phyloP scores from a whole-genome alignment of 148 eudicot genomes.

The Spergularia bocconei region DNA sequence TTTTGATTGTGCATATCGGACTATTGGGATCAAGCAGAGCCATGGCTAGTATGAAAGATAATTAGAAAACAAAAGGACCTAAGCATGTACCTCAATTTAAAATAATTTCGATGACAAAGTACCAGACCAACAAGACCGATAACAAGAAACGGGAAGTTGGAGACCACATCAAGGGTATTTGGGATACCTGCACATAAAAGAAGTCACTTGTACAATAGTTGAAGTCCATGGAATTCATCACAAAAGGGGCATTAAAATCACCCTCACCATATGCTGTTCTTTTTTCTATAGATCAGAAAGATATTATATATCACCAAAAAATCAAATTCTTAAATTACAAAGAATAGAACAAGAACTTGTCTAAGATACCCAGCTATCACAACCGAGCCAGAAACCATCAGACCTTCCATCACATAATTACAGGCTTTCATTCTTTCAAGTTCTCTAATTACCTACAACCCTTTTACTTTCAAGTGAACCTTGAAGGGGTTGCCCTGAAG shows the following conservation, averaged over 20 bases:
- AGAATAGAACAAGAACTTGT: no score
- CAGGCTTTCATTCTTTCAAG: no score
- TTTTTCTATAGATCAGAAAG: no score
- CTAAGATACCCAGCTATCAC: no score
- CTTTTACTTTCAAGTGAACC: no score
- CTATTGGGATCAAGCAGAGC: no score
- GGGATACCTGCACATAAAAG: constrained; percentile 70
- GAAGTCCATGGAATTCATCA: neutral
- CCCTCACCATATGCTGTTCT: neutral
- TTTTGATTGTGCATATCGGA: neutral
- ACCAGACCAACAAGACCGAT: constrained; percentile 77
- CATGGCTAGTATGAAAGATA: neutral
- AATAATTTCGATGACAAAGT: constrained; percentile 74
- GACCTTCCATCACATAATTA: no score
- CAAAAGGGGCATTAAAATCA: neutral
- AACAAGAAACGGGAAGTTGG: constrained; percentile 80
- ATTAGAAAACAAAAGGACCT: constrained; percentile 1
- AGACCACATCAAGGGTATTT: constrained; percentile 73
- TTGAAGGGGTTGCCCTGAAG: no score
- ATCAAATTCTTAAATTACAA: no score
- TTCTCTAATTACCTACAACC: no score
- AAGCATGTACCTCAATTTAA: constrained; percentile 63
- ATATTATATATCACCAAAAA: no score
- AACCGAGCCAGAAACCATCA: no score
- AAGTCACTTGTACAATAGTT: constrained; percentile 9